Conservation (phyloP, 768 basidiomycete species). For the Lentinula edodes region DNA sequence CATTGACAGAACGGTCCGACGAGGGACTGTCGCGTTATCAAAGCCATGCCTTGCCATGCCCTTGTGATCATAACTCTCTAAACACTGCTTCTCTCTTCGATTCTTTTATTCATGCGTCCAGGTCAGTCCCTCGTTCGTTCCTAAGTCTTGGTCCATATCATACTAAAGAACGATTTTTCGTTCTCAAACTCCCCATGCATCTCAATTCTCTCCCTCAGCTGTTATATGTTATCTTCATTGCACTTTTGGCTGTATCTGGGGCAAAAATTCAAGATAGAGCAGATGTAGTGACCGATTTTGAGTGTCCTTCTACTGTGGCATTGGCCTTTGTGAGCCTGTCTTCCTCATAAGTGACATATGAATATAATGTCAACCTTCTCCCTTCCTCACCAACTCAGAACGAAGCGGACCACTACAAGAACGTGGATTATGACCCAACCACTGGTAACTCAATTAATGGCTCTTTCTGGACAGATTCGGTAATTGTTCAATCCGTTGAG, state of each 20-base stretch:
- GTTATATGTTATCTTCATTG: background rate
- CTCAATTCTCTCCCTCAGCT: background rate
- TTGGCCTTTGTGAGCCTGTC: background rate
- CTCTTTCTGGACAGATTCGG: conserved; percentile 53
- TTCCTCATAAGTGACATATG: background rate
- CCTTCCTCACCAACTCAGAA: background rate
- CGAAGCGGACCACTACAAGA: background rate
- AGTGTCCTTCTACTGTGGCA: background rate
- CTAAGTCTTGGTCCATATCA: background rate
- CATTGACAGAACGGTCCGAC: no score
- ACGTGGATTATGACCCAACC: conserved; percentile 29
- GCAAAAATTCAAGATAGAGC: background rate
- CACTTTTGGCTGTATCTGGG: background rate
- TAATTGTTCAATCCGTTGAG: conserved; percentile 16
- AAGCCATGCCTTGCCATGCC: background rate
- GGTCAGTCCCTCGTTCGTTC: background rate
- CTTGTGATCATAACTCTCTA: background rate
- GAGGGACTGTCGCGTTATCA: no score
- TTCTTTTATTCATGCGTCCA: background rate
- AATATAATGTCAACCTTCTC: background rate
- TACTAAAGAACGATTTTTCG: background rate
- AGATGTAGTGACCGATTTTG: background rate
- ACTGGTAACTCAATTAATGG: conserved; percentile 41
- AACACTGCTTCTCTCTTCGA: background rate
- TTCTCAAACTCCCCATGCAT: background rate